Evolutionary conservation across 2,329 filamentous ascomycete species (phyloP), one percentile per base, ranked within the genome.

Genomic region (Ampelomyces quisqualis): DNA sequence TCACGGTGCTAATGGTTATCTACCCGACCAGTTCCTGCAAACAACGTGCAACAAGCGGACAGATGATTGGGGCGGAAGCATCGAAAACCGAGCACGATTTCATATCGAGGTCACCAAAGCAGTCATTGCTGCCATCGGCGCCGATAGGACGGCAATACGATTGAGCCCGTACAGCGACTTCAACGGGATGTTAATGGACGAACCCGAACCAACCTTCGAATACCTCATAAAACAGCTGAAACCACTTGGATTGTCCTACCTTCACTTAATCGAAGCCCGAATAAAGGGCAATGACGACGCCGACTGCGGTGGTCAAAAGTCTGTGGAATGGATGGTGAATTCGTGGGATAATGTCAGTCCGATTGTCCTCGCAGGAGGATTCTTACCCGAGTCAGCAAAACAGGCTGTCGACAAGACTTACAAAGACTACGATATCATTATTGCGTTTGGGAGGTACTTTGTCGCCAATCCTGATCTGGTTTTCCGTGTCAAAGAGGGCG

Each of bases 21-120:
- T 88, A 1, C 62, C 85, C 10, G 76, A 77, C 39, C 76, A 84
- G 52, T 89, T 88, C 62, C 70, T 84, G 13, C 82, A 80, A 49
- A 75, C 78, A 46, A 73, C 65, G 7, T 68, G 70, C 51, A 84
- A 84, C 65, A 67, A 70, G 34, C 72, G 80, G 2, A 77, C 60
- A 1, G 75, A 77, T 43, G 4, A 51, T 38, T 24, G 76, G 70
- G 66, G 75, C 67, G 74, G 74, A 1, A 71, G 65, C 33, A 58
- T 75, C 14, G 71, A 73, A 67, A 75, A 77, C 53, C 68, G 80
- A 43, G 51, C 72, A 37, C 61, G 77, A 18, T 75, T 82, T 45
- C 70, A 65, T 1, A 43, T 81, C 5, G 78, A 81, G 46, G 72
- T 79, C 10, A 67, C 76, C 0, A 70, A 74, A 28, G 76, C 76